A percentile compares a stretch with the other conserved stretches of the same genome.
Conservation (phyloP, 805 yeast genomes). For the Sugiyamaella marilandica region DNA sequence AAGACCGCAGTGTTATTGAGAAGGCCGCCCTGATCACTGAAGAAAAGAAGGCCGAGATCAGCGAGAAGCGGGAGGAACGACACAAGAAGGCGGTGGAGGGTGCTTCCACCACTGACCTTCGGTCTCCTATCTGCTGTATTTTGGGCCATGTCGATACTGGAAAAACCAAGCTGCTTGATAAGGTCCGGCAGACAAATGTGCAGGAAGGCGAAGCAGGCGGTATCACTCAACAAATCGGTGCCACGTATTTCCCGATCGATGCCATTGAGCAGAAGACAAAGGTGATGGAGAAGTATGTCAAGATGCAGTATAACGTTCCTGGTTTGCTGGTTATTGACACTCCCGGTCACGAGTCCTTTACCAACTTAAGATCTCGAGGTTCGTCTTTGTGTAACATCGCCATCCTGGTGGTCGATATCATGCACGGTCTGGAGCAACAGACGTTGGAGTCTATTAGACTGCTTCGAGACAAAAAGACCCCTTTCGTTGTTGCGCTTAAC, state of each 20-base stretch:
- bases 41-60: conserved; percentile 37
- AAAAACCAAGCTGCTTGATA: conserved; percentile 94
- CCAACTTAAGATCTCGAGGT: conserved; percentile 97
- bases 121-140: conserved; percentile 99
- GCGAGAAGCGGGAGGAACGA: conserved; percentile 37
- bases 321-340: conserved; percentile 96
- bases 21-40: conserved; percentile 28
- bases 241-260: conserved; percentile 97
- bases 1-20: conserved; percentile 29
- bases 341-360: conserved; percentile 99
- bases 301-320: conserved; percentile 82
- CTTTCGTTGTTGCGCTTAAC: conserved; percentile 94
- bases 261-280: conserved; percentile 88
- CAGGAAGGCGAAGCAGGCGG: conserved; percentile 99
- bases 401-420: conserved; percentile 93
- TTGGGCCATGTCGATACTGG: conserved; percentile 99
- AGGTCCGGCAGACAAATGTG: conserved; percentile 96
- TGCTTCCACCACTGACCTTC: conserved; percentile 53
- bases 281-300: conserved; percentile 83
- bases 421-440: conserved; percentile 99
- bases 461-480: conserved; percentile 95
- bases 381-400: conserved; percentile 99
- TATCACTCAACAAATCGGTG: conserved; percentile 99
- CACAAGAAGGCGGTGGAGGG: conserved; percentile 34
- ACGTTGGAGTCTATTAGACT: conserved; percentile 90